Base-by-base conservation (phyloP, 2,329 filamentous ascomycete genomes). In the Chaetomium globosum region DNA sequence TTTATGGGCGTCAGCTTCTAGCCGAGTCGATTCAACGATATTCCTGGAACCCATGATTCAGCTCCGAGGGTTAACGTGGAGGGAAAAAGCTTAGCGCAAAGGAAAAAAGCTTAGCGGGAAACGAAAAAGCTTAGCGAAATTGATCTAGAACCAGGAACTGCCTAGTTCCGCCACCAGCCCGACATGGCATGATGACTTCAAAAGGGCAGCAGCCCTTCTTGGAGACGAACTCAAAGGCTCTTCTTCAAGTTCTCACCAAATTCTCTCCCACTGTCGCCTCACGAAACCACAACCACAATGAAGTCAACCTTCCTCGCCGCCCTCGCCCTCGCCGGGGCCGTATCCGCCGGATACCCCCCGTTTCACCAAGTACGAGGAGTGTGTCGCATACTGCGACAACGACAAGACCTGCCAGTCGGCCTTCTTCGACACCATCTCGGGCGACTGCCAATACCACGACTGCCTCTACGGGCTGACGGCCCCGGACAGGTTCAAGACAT, bases 351-450 rank as follows among this genome's bases (percentile, higher is more conserved):
- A 2, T 39, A 28, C 12, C 33, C 21, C 21, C 19, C 54, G 54
- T 4, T 56, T 43, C 54, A 13, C 23, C 16, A 28, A 56, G 21
- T 56, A 43, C 33, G 33, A 39, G 26, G 54, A 56, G 33, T 56
- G 54, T 12, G 54, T 43, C 33, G 8, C 54, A 21, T 56, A 43
- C 54, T 56, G 33, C 54, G 54, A 56, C 33, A 43, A 26, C 33
- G 21, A 43, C 21, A 4, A 33, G n/a, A 12, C 33, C 21, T 56
- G 33, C 54, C 54, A 43, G 33, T 19, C 33, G 21, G 54, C 54
- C n/a, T 56, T 56, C 12, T 56, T 36, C n/a, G 53, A 56, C 53
- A 56, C 53, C 31, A 56, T 56, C 33, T 56, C 53, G 53, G 53
- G 53, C n/a, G 53, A 56, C 33, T 56, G 53, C 21, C 53, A 56